These are phyloP conservation scores for Pterocarpus santalinus DNA, from an alignment of 306 rosid genomes.

Conservation along the genomic window DNA sequence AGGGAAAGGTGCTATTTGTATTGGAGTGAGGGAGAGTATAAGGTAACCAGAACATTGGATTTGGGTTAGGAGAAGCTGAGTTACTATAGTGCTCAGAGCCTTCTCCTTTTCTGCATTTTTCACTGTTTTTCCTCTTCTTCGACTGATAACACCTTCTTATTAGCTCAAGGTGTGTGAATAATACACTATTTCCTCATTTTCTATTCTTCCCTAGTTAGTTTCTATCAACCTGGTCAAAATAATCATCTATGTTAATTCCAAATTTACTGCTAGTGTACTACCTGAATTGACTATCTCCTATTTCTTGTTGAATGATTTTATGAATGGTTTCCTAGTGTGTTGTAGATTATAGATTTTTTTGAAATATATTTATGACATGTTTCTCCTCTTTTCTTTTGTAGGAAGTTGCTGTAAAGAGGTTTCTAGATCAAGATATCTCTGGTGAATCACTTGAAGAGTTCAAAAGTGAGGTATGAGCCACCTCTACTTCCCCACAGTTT, in stretches of 20 bases:
- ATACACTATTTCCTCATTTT: too few relatives aligned
- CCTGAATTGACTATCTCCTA: background rate
- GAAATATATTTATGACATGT: constrained; percentile 34
- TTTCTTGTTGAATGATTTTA: constrained; percentile 2
- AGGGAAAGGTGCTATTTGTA: too few relatives aligned
- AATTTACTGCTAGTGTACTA: background rate
- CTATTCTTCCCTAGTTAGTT: too few relatives aligned
- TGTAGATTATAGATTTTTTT: background rate
- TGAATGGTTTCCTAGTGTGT: constrained; percentile 34
- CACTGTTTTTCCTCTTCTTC: too few relatives aligned
- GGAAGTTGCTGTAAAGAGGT: constrained; percentile 99
- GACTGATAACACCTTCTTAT: too few relatives aligned
- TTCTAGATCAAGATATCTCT: constrained; percentile 83
- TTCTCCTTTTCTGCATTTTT: too few relatives aligned
- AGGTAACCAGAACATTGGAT: too few relatives aligned
- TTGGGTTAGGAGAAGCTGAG: too few relatives aligned
- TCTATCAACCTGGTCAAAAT: background rate
- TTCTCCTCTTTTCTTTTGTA: constrained; percentile 48
- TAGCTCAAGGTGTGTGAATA: too few relatives aligned
- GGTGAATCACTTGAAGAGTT: constrained; percentile 94
- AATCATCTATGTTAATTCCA: constrained; percentile 14
- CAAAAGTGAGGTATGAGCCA: constrained; percentile 83
- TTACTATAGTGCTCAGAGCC: too few relatives aligned
- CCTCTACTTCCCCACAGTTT: constrained; percentile 32
- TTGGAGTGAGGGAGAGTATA: too few relatives aligned